Conservation (phyloP, 345 rosid species). For the Physaria fendleri region DNA sequence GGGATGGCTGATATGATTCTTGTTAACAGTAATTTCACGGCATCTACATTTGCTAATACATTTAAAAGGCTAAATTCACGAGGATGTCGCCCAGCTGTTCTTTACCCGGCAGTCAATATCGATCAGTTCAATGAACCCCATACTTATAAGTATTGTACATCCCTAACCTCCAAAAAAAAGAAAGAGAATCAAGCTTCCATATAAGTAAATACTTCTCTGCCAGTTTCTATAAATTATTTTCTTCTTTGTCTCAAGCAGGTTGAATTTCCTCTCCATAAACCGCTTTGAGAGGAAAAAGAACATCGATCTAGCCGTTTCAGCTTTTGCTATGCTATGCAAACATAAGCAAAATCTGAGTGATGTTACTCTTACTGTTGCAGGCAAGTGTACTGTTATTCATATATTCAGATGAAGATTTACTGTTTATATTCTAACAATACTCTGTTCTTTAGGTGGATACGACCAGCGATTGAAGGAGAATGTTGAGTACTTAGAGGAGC, state of each 20-base stretch:
- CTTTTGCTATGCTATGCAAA: slow-evolving; percentile 62
- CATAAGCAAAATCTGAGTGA: slow-evolving; percentile 37
- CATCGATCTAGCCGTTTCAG: slow-evolving; percentile 77
- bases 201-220: not conserved
- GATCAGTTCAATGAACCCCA: slow-evolving; percentile 62
- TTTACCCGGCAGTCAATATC: slow-evolving; percentile 80
- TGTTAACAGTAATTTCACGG: slow-evolving; percentile 85
- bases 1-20: slow-evolving; percentile 91
- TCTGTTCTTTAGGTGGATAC: slow-evolving; percentile 58
- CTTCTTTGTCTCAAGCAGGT: slow-evolving; percentile 41
- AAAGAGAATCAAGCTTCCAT: not conserved
- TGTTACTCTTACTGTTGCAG: slow-evolving; percentile 66
- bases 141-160: slow-evolving; percentile 50
- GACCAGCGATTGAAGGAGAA: slow-evolving; percentile 74
- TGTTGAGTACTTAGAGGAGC: slow-evolving; percentile 78
- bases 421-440: slow-evolving; percentile 4
- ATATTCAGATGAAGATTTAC: not conserved
- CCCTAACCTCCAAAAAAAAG: slow-evolving; percentile 21
- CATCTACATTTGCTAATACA: slow-evolving; percentile 76
- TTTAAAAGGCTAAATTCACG: slow-evolving; percentile 64
- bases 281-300: slow-evolving; percentile 93
- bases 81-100: slow-evolving; percentile 72
- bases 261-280: slow-evolving; percentile 78
- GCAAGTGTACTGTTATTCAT: slow-evolving; percentile 34
- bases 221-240: not conserved